Evolutionary conservation across 768 basidiomycete species (phyloP).

Genomic region (Tricholoma terreum): DNA sequence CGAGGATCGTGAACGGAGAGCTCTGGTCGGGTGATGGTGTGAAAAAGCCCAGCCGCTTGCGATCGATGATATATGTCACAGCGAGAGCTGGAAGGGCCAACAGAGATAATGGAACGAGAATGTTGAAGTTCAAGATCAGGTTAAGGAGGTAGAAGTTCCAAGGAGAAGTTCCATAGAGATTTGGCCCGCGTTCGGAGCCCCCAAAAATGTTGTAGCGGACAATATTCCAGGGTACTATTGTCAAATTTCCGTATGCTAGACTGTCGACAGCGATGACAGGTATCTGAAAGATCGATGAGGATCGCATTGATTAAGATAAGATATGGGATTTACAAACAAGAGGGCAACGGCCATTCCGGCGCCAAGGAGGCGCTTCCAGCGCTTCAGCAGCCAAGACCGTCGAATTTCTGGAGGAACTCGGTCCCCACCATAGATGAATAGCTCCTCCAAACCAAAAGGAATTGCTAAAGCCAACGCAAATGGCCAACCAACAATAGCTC

Average conservation of each 20-base stretch:
- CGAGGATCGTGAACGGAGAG: slow-evolving; percentile 77
- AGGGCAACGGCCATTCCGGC: slow-evolving; percentile 55
- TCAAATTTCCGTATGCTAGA: slow-evolving; percentile 75
- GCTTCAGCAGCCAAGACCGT: slow-evolving; percentile 53
- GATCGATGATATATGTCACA: slow-evolving; percentile 73
- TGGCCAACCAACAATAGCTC: slow-evolving; percentile 94
- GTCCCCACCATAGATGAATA: slow-evolving; percentile 76
- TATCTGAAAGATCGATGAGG: slow-evolving; percentile 46
- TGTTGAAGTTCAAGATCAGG: slow-evolving; percentile 92
- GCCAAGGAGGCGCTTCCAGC: slow-evolving; percentile 55
- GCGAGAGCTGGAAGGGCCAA: slow-evolving; percentile 74
- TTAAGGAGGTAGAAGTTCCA: slow-evolving; percentile 86
- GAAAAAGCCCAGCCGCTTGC: slow-evolving; percentile 63
- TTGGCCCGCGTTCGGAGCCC: slow-evolving; percentile 74
- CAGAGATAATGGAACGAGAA: slow-evolving; percentile 77
- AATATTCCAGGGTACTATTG: slow-evolving; percentile 90
- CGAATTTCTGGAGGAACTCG: slow-evolving; percentile 44
- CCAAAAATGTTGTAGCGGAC: slow-evolving; percentile 91
- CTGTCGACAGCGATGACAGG: slow-evolving; percentile 85
- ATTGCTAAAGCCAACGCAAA: slow-evolving; percentile 86
- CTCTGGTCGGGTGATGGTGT: slow-evolving; percentile 55
- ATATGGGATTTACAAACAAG: slow-evolving; percentile 51
- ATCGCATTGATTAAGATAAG: not conserved
- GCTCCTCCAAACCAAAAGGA: slow-evolving; percentile 88
- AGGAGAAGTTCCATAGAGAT: slow-evolving; percentile 90